These are phyloP conservation scores for Saturnispora serradocipensis DNA, from an alignment of 805 yeast genomes.

Conservation along the genomic window DNA sequence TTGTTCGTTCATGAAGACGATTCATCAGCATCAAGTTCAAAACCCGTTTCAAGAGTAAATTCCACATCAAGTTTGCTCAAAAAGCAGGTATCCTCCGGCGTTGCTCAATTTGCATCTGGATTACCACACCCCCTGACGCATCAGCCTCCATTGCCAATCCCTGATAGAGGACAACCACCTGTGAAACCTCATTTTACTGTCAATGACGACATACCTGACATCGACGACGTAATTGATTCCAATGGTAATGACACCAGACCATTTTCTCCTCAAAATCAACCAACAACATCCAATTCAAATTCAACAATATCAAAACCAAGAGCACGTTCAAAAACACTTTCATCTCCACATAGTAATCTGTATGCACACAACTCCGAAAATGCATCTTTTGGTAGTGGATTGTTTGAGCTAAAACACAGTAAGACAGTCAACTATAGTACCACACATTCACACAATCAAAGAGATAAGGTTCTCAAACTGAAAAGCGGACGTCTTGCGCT, in stretches of 20 bases:
- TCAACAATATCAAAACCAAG: not conserved
- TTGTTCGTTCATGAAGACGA: slow-evolving; percentile 16
- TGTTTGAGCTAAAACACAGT: slow-evolving; percentile 19
- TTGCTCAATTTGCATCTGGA: not conserved
- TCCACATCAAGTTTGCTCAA: not conserved
- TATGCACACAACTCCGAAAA: not conserved
- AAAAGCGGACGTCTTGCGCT: slow-evolving; percentile 25
- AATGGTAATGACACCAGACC: not conserved
- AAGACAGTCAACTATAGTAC: slow-evolving; percentile 20
- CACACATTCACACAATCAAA: slow-evolving; percentile 17
- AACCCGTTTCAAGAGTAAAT: not conserved
- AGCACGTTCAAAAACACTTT: slow-evolving; percentile 11
- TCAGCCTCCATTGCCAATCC: slow-evolving; percentile 11
- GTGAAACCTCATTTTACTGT: not conserved
- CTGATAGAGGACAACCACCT: slow-evolving; percentile 9
- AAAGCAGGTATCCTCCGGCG: not conserved
- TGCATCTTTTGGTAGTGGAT: not conserved
- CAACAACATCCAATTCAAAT: not conserved
- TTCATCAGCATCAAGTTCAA: not conserved
- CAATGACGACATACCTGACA: not conserved
- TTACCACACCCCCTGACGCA: not conserved
- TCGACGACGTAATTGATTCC: not conserved
- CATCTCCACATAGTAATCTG: not conserved
- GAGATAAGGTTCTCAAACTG: slow-evolving; percentile 20
- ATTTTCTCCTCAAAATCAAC: not conserved